Percentiles rank a stretch among this genome's conserved stretches.
Conservation (phyloP, 352 stramenopile genomes). For the Pythium folliculosum region DNA sequence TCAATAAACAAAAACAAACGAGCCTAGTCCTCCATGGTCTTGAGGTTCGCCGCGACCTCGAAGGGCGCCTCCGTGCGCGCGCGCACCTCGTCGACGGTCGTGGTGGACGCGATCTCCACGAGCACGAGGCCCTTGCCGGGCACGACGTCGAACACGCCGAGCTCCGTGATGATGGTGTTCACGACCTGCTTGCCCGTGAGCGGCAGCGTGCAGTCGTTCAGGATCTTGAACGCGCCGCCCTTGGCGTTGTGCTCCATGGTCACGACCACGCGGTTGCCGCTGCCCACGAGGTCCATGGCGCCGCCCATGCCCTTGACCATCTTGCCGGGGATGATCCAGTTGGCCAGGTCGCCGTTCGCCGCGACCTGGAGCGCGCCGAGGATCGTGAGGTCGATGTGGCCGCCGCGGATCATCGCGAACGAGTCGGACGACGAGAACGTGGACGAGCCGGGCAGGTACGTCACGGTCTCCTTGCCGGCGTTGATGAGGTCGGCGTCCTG, state of each 20-base stretch:
- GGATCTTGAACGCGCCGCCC: conserved; percentile 93
- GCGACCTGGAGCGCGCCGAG: conserved; percentile 94
- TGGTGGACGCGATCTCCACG: conserved; percentile 85
- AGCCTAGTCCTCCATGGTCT: conserved; percentile 58
- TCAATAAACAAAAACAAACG: too few species aligned
- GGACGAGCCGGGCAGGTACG: conserved; percentile 90
- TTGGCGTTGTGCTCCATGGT: conserved; percentile 98
- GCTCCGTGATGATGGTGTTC: conserved; percentile 93
- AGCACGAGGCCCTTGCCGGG: conserved; percentile 77
- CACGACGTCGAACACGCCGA: conserved; percentile 82
- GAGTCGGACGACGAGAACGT: conserved; percentile 94
- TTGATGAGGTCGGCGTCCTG: conserved; percentile 97
- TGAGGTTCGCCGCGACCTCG: conserved; percentile 52
- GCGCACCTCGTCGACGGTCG: conserved; percentile 81
- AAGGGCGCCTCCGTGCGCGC: conserved; percentile 83
- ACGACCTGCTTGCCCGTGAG: conserved; percentile 95
- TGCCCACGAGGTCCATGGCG: conserved; percentile 96
- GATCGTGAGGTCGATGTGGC: conserved; percentile 96
- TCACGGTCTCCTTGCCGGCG: conserved; percentile 97
- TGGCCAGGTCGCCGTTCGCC: conserved; percentile 93
- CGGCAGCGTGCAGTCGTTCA: conserved; percentile 92
- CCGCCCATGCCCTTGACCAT: conserved; percentile 98
- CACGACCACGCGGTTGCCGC: conserved; percentile 93
- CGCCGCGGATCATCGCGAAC: conserved; percentile 97
- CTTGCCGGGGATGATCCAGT: conserved; percentile 96